phyloP scores from a whole-genome alignment of 805 yeast genomes.

The Vanderwaltozyma verrucispora region DNA sequence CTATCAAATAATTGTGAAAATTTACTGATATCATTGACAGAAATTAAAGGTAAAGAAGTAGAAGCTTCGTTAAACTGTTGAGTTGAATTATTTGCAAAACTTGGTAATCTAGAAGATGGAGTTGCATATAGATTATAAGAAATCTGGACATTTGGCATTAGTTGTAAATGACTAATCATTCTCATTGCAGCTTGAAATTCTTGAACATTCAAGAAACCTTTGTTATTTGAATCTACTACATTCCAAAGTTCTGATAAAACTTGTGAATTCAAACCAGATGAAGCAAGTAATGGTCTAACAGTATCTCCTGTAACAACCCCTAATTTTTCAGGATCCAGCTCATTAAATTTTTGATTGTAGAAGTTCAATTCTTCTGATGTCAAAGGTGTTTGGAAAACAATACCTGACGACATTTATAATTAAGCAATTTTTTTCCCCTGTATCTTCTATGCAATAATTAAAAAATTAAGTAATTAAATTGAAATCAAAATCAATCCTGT shows the following conservation, averaged over 20 bases:
- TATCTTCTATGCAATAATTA: too few species aligned
- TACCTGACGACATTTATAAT: not conserved
- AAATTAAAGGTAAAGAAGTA: constrained; percentile 7
- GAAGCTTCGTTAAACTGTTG: constrained; percentile 28
- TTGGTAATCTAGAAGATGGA: constrained; percentile 24
- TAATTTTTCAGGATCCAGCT: constrained; percentile 65
- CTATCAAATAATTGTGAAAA: constrained; percentile 67
- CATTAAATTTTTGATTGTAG: constrained; percentile 65
- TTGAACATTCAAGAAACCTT: constrained; percentile 70
- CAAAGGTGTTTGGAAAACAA: constrained; percentile 30
- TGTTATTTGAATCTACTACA: constrained; percentile 77
- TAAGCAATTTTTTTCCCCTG: too few species aligned
- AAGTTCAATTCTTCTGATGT: constrained; percentile 67
- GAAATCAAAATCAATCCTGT: too few species aligned
- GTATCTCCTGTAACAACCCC: constrained; percentile 85
- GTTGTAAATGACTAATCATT: constrained; percentile 82
- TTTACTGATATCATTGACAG: constrained; percentile 47
- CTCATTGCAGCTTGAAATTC: constrained; percentile 85
- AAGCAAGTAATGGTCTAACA: constrained; percentile 73
- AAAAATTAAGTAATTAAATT: too few species aligned
- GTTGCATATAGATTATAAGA: constrained; percentile 32
- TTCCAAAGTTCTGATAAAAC: constrained; percentile 89
- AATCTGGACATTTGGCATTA: constrained; percentile 36
- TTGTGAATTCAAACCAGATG: constrained; percentile 71
- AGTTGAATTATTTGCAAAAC: constrained; percentile 46